A percentile compares a stretch with the other conserved stretches of the same genome.
These are phyloP conservation scores for Corchorus olitorius DNA, from an alignment of 345 rosid species.

Conservation along the genomic window DNA sequence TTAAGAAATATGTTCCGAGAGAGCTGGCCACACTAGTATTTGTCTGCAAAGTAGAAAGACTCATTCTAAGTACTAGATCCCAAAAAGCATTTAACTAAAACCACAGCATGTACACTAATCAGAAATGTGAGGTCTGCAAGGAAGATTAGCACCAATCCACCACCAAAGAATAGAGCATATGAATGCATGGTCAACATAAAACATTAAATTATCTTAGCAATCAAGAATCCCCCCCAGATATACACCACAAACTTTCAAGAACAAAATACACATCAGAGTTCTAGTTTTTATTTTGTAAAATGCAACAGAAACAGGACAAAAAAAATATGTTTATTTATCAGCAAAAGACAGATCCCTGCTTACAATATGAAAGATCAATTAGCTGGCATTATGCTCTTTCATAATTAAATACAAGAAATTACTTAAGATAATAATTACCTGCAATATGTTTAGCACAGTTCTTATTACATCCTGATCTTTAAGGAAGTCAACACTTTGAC, in stretches of 20 bases:
- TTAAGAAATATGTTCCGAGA: conserved; percentile 82
- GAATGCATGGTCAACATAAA: not conserved
- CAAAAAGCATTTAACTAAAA: conserved; percentile 4
- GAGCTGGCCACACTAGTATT: conserved; percentile 97
- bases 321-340: not conserved
- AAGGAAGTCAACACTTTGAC: conserved; percentile 87
- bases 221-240: not conserved
- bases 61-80: not conserved
- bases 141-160: not conserved
- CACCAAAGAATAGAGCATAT: not conserved
- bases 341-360: not conserved
- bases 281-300: not conserved
- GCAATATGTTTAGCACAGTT: conserved; percentile 89
- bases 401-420: not conserved
- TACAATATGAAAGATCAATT: not conserved
- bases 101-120: not conserved
- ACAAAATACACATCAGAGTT: not conserved
- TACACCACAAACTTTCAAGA: not conserved
- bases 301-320: not conserved
- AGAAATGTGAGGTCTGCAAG: not conserved
- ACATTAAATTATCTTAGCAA: not conserved
- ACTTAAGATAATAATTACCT: conserved; percentile 43
- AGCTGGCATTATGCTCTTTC: not conserved
- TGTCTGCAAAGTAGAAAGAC: conserved; percentile 58
- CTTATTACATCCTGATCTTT: conserved; percentile 92